Conservation (phyloP, 805 yeast species). For the Wickerhamiella hasegawae region DNA sequence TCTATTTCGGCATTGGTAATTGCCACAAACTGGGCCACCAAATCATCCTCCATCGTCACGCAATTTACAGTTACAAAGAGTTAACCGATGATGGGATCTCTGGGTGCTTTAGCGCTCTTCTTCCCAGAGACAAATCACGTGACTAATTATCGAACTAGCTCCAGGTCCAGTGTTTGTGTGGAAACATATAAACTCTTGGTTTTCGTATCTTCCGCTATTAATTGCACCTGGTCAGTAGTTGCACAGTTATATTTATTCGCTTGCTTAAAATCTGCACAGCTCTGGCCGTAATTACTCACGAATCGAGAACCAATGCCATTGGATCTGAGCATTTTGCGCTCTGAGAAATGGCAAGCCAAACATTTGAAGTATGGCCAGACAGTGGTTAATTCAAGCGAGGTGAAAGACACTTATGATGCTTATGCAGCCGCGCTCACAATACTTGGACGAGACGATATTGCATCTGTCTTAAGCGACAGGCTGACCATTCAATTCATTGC, state of each 20-base stretch:
- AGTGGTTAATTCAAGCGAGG: constrained; percentile 8
- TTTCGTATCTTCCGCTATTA: not conserved
- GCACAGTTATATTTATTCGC: too few species aligned
- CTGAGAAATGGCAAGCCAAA: not conserved
- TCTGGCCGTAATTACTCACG: too few species aligned
- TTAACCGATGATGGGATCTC: not conserved
- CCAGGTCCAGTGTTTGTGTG: not conserved
- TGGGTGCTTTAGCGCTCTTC: not conserved
- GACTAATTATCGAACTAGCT: not conserved
- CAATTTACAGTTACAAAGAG: not conserved
- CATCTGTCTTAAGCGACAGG: constrained; percentile 13
- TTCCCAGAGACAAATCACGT: not conserved
- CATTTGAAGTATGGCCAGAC: not conserved
- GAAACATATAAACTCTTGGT: not conserved
- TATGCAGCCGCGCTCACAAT: constrained; percentile 18
- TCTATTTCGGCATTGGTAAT: constrained; percentile 62
- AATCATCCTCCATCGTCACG: constrained; percentile 15
- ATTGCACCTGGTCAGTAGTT: too few species aligned
- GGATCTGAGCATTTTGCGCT: too few species aligned
- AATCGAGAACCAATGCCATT: too few species aligned
- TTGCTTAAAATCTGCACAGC: too few species aligned
- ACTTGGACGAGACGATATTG: constrained; percentile 18
- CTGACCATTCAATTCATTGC: constrained; percentile 10
- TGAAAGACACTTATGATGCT: constrained; percentile 10
- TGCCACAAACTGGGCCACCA: constrained; percentile 59